Evolutionary conservation across 2,329 filamentous ascomycete species (phyloP).

Genomic region (Trichothecium roseum): DNA sequence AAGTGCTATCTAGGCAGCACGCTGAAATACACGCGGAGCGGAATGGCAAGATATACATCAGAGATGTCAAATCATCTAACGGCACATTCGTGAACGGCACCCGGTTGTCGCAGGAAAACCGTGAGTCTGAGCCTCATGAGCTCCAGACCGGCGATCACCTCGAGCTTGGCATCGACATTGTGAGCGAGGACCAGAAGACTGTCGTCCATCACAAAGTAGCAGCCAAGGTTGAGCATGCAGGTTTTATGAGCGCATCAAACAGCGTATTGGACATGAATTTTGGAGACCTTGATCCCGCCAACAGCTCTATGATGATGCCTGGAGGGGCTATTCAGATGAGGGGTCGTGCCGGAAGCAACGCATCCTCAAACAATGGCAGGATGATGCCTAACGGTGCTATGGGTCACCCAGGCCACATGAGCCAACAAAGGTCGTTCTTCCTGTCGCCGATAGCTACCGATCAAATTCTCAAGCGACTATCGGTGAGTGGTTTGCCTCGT

Average conservation of each 20-base stretch:
- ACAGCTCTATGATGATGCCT: conserved; percentile 61
- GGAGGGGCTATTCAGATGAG: conserved; percentile 60
- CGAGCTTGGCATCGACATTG: conserved; percentile 95
- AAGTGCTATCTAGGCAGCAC: conserved; percentile 91
- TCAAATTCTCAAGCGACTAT: conserved; percentile 67
- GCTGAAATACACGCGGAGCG: conserved; percentile 87
- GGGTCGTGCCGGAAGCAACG: conserved; percentile 58
- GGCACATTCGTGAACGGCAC: conserved; percentile 95
- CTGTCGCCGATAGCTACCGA: conserved; percentile 85
- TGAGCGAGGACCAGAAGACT: conserved; percentile 96
- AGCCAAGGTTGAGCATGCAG: conserved; percentile 91
- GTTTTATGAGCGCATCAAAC: conserved; percentile 63
- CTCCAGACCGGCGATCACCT: conserved; percentile 84
- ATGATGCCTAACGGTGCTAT: conserved; percentile 38
- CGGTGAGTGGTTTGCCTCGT: conserved; percentile 16
- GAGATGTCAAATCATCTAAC: conserved; percentile 97
- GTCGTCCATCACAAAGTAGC: conserved; percentile 98
- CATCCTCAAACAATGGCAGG: conserved; percentile 51
- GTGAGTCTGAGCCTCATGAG: conserved; percentile 92
- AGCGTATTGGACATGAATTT: conserved; percentile 85
- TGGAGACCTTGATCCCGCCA: conserved; percentile 78
- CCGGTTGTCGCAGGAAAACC: conserved; percentile 83
- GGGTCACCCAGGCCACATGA: conserved; percentile 44
- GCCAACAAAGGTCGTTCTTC: conserved; percentile 75
- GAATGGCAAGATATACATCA: conserved; percentile 87